These are phyloP conservation scores for Entrophospora sp. DNA, from an alignment of 192 early-diverging fungal species.

Conservation along the genomic window DNA sequence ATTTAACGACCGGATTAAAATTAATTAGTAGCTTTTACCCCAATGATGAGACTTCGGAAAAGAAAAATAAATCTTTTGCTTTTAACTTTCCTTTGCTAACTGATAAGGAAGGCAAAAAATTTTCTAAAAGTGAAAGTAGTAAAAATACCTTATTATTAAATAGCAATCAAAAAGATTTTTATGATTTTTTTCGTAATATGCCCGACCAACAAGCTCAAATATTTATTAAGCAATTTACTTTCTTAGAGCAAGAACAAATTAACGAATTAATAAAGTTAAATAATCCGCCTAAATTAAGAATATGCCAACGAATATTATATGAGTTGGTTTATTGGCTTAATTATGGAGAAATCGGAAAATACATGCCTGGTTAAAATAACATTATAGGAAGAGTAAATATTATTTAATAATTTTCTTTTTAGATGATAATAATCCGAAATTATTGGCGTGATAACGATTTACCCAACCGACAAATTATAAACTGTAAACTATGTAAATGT, in stretches of 20 bases:
- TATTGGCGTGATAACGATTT: no score
- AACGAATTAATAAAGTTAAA: slow-evolving; percentile 4
- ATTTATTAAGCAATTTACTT: slow-evolving; percentile 11
- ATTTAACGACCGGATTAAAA: slow-evolving; percentile 7
- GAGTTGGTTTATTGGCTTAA: no score
- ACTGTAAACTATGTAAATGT: no score
- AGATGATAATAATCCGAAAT: no score
- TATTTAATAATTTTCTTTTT: no score
- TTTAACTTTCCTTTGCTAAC: slow-evolving; percentile 12
- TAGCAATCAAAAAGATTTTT: neutral
- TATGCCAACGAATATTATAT: no score
- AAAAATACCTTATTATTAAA: slow-evolving; percentile 8
- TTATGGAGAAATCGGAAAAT: no score
- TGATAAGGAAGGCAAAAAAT: slow-evolving; percentile 3
- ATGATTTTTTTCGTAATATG: slow-evolving; percentile 12
- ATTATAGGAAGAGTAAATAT: no score
- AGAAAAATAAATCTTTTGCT: slow-evolving; percentile 1
- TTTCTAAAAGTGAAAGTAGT: slow-evolving; percentile 11
- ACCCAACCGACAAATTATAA: no score
- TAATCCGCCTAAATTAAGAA: no score
- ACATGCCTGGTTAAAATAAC: no score
- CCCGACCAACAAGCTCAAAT: slow-evolving; percentile 8
- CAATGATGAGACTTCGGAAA: no score
- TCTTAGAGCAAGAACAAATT: neutral
- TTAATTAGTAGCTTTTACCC: neutral